These are phyloP conservation scores for Actinomucor elegans DNA, from an alignment of 371 early-diverging fungal genomes.

Conservation along the genomic window DNA sequence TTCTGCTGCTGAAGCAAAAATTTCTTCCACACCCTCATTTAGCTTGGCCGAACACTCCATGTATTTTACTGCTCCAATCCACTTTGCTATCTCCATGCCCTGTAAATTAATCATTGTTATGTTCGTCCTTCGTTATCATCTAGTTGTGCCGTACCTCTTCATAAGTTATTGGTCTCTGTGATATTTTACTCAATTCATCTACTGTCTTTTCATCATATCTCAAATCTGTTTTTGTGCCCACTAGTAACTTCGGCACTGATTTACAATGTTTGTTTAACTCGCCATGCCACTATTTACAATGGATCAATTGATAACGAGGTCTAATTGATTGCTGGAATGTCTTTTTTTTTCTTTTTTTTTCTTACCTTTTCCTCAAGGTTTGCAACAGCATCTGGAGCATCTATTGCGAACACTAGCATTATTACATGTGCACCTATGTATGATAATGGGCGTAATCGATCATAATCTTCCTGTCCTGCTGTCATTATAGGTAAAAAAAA, in stretches of 20 bases:
- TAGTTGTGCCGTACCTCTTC: constrained; percentile 32
- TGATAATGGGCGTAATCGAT: constrained; percentile 52
- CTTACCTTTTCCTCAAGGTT: constrained; percentile 49
- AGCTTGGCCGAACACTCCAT: constrained; percentile 32
- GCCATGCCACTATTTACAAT: constrained; percentile 44
- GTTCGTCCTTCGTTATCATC: too few species aligned
- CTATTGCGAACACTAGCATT: constrained; percentile 57
- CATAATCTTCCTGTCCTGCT: constrained; percentile 36
- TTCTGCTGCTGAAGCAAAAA: constrained; percentile 23
- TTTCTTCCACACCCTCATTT: constrained; percentile 26
- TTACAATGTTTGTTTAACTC: constrained; percentile 47
- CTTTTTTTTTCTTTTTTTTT: too few species aligned
- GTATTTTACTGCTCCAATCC: constrained; percentile 18
- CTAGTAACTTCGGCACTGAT: constrained; percentile 42
- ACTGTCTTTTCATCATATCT: constrained; percentile 36
- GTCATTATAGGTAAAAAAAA: background rate
- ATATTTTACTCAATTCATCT: constrained; percentile 19
- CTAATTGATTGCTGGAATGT: too few species aligned
- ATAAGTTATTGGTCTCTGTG: constrained; percentile 22
- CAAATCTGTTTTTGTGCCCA: constrained; percentile 54
- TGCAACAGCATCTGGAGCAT: constrained; percentile 57
- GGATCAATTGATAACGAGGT: too few species aligned
- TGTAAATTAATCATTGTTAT: too few species aligned
- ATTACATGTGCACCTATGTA: constrained; percentile 54
- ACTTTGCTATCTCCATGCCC: background rate